Evolutionary conservation across 2,329 filamentous ascomycete species (phyloP), one percentile per base, ranked within the genome.

Genomic region (Alternaria sp.): DNA sequence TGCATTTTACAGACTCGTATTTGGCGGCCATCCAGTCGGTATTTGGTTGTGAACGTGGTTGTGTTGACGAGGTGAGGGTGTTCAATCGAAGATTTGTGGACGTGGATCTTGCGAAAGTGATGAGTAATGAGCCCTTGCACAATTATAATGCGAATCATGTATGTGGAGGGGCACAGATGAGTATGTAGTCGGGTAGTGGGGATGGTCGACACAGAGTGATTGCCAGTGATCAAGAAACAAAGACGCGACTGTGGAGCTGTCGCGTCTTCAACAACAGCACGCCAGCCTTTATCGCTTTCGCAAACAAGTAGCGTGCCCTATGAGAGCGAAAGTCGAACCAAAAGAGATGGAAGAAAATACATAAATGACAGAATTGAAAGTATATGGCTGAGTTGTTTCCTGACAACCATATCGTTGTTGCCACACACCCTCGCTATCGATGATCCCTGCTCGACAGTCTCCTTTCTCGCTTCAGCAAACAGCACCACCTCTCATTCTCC

Each of bases 1-100:
- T 61, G 38, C 58, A 63, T 36, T 54, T 58, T 30, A 63, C 51
- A 18, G 39, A 26, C 9, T 49, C 34, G 48, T 28, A 18, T 28
- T 26, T 34, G 39, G 20, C n/a, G 28, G 57, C 34, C 61, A 63
- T 63, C 3, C 20, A 11, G 39, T 28, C 14, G 26, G 22, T 53
- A 6, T 48, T 43, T 12, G 14, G 20, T 39, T 34, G 44, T 8
- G 46, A n/a, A 30, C 3, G 18, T 7, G 14, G 11, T 49, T 38
- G 24, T 18, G 43, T 42, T 28, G 30, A 7, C 8, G 5, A 22
- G 36, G 24, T 16, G 20, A 34, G 30, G 22, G 32, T 22, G 14
- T 22, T 38, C 30, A 11, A 16, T 44, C 8, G 32, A 51, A 34
- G 20, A 16, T 8, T 11, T 7, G 51, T 48, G 9, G 26, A n/a